These are phyloP conservation scores for Camellia granthamiana DNA, from an alignment of 148 eudicot genomes.

Conservation along the genomic window DNA sequence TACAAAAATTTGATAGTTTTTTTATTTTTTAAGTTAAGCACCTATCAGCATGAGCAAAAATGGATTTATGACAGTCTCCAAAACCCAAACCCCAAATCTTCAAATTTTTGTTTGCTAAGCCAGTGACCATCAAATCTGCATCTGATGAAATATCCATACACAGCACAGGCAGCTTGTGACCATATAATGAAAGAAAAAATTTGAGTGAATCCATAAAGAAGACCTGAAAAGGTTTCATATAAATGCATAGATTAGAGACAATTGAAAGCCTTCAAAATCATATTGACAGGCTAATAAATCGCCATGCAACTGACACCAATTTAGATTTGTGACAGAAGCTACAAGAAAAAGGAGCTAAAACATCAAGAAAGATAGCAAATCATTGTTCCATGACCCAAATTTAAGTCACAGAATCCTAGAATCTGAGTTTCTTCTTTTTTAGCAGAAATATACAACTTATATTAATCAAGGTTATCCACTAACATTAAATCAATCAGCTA, in stretches of 20 bases:
- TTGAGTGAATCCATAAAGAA: constrained; percentile 83
- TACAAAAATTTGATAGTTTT: background rate
- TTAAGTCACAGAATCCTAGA: background rate
- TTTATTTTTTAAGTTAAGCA: constrained; percentile 17
- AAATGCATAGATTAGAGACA: constrained; percentile 6
- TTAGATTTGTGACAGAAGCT: too few species aligned
- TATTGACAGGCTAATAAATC: background rate
- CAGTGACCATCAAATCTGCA: constrained; percentile 86
- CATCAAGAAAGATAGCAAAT: background rate
- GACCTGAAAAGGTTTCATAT: constrained; percentile 48
- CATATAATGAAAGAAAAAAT: constrained; percentile 69
- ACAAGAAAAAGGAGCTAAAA: background rate
- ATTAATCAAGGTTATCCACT: too few species aligned
- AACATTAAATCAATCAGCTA: background rate
- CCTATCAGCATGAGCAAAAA: constrained; percentile 97
- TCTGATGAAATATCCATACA: constrained; percentile 98
- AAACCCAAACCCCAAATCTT: constrained; percentile 99
- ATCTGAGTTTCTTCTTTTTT: background rate
- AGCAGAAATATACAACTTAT: background rate
- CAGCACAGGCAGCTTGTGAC: constrained; percentile 90
- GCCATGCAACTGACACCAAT: background rate
- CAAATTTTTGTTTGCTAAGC: constrained; percentile 90
- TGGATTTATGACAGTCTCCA: constrained; percentile 94
- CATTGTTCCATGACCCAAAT: too few species aligned
- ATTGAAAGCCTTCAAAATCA: background rate